Percentiles rank a stretch among this genome's conserved stretches.
These are phyloP conservation scores for Candida sanyiensis DNA, from an alignment of 805 yeast genomes.

Conservation along the genomic window DNA sequence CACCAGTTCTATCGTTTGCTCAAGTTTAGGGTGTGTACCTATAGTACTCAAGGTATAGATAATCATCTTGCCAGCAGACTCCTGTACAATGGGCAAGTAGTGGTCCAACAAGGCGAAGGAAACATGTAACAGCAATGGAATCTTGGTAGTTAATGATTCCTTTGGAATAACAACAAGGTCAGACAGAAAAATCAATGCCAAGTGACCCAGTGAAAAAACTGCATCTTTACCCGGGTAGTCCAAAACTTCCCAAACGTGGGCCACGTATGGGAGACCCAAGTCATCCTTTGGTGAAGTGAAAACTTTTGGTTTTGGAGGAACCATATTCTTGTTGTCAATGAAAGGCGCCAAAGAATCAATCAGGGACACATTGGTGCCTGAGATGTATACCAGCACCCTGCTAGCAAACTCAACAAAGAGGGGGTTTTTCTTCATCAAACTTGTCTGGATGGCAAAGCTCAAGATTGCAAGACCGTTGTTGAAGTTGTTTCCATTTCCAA, in stretches of 20 bases:
- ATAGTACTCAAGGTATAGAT: constrained; percentile 62
- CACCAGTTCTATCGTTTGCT: constrained; percentile 51
- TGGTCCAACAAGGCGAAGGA: constrained; percentile 82
- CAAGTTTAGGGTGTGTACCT: constrained; percentile 46
- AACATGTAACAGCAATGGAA: constrained; percentile 75
- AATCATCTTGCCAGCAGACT: constrained; percentile 73
- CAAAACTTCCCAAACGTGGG: constrained; percentile 57
- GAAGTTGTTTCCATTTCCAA: constrained; percentile 68
- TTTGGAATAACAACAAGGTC: constrained; percentile 68
- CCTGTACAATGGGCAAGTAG: constrained; percentile 75
- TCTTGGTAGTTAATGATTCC: constrained; percentile 50
- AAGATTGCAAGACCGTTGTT: constrained; percentile 68
- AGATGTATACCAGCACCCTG: constrained; percentile 74
- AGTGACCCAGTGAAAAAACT: constrained; percentile 79
- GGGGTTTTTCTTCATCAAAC: constrained; percentile 66
- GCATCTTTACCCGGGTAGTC: constrained; percentile 58
- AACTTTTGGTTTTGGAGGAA: constrained; percentile 53
- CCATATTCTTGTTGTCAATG: constrained; percentile 81
- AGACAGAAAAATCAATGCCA: constrained; percentile 78
- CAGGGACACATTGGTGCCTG: constrained; percentile 46
- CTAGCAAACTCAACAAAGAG: constrained; percentile 72
- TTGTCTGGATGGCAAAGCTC: constrained; percentile 61
- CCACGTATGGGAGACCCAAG: constrained; percentile 62
- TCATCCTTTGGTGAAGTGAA: constrained; percentile 30
- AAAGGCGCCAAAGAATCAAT: constrained; percentile 62